Evolutionary conservation across 2,329 filamentous ascomycete species (phyloP).

Genomic region (Xylariaceae sp.): DNA sequence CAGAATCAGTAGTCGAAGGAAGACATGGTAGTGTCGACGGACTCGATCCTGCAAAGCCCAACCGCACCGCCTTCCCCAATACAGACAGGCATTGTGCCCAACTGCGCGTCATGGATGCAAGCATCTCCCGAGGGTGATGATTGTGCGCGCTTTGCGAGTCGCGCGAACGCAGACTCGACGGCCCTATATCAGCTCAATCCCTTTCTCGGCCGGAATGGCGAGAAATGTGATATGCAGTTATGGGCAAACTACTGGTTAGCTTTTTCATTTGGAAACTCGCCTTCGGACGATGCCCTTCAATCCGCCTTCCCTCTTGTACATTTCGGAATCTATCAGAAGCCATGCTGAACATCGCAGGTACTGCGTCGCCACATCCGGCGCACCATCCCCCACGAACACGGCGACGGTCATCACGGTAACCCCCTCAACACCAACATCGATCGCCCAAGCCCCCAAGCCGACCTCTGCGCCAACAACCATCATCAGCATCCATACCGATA

Average conservation of each 20-base stretch:
- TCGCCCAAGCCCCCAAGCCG: not conserved
- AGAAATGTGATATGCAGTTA: conserved; percentile 6
- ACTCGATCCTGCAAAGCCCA: conserved; percentile 3
- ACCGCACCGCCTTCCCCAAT: conserved; percentile 2
- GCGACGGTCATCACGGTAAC: not conserved
- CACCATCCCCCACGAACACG: not conserved
- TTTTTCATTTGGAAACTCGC: not conserved
- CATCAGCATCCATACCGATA: not conserved
- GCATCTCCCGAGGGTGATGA: conserved; percentile 4
- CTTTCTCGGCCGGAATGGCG: conserved; percentile 6
- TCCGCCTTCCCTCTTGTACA: too few species aligned
- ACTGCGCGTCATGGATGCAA: conserved; percentile 7
- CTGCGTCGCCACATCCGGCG: conserved; percentile 2
- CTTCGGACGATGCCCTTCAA: too few species aligned
- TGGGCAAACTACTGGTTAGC: conserved; percentile 9
- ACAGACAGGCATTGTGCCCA: conserved; percentile 7
- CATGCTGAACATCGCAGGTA: not conserved
- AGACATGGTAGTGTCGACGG: not conserved
- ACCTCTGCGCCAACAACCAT: not conserved
- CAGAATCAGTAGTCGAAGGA: not conserved
- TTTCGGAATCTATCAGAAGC: too few species aligned
- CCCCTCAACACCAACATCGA: not conserved
- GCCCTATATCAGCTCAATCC: conserved; percentile 7
- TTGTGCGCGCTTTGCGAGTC: conserved; percentile 3
- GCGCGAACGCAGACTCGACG: not conserved